Evolutionary conservation across 805 yeast genomes (phyloP).

Genomic region (Nakazawaea ernobii): DNA sequence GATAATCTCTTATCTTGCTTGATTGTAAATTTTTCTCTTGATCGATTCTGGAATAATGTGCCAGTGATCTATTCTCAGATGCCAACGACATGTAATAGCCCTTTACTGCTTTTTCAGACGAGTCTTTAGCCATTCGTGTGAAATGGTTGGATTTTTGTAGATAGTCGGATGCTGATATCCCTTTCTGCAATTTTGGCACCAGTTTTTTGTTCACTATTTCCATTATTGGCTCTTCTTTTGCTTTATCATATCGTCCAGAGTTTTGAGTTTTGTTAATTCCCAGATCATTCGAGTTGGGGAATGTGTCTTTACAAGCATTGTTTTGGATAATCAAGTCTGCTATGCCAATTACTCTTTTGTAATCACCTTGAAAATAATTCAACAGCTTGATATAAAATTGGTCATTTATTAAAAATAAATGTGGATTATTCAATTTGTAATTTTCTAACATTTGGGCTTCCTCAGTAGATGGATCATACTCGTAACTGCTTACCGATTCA

Average conservation of each 20-base stretch:
- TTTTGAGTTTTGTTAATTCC: too few species aligned
- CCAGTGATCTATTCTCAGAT: constrained; percentile 9
- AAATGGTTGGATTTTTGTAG: constrained; percentile 8
- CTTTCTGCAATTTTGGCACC: background rate
- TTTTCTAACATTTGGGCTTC: constrained; percentile 30
- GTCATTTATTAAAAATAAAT: constrained; percentile 30
- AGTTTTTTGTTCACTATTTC: background rate
- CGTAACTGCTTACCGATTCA: constrained; percentile 2
- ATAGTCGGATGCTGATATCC: background rate
- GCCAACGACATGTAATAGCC: constrained; percentile 10
- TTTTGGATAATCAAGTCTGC: constrained; percentile 29
- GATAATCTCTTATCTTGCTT: constrained; percentile 10
- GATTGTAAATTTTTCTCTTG: background rate
- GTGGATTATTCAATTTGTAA: constrained; percentile 27
- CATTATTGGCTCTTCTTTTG: background rate
- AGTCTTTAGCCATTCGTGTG: constrained; percentile 6
- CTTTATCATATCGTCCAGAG: background rate
- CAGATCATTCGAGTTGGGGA: constrained; percentile 9
- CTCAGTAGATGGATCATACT: constrained; percentile 16
- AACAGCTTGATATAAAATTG: constrained; percentile 34
- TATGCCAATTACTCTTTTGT: constrained; percentile 29
- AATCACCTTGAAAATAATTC: constrained; percentile 39
- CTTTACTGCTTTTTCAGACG: constrained; percentile 8
- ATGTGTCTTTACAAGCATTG: constrained; percentile 23
- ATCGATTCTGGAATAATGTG: constrained; percentile 15